These are phyloP conservation scores for Aurifilum marmelostoma DNA, from an alignment of 2,329 filamentous ascomycete genomes.

Conservation along the genomic window DNA sequence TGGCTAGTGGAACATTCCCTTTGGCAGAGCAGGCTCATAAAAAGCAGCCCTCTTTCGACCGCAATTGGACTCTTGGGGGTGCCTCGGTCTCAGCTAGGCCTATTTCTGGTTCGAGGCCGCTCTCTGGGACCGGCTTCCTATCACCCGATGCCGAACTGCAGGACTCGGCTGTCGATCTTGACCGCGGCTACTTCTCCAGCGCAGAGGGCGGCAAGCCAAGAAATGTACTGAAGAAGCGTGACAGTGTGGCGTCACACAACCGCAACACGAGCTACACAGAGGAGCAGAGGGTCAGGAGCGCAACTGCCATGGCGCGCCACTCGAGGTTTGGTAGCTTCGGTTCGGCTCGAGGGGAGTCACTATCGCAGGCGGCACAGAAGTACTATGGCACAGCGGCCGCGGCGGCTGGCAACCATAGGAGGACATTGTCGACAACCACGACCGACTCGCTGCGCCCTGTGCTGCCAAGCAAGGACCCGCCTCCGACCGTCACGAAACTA, in stretches of 20 bases:
- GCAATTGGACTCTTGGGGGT: conserved; percentile 68
- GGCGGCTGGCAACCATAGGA: conserved; percentile 54
- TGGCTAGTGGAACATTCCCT: conserved; percentile 48
- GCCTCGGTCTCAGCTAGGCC: conserved; percentile 43
- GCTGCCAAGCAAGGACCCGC: conserved; percentile 56
- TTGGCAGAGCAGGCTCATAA: conserved; percentile 52
- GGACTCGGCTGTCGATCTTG: conserved; percentile 65
- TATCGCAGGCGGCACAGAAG: conserved; percentile 69
- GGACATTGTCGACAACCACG: conserved; percentile 64
- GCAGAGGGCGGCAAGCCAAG: conserved; percentile 79
- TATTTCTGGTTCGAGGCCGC: conserved; percentile 42
- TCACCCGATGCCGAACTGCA: conserved; percentile 51
- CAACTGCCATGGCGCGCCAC: conserved; percentile 69
- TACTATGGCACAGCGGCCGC: conserved; percentile 61
- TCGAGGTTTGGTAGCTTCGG: conserved; percentile 80
- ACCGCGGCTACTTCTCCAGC: conserved; percentile 92
- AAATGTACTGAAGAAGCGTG: conserved; percentile 81
- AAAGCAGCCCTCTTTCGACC: conserved; percentile 71
- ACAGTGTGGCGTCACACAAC: conserved; percentile 61
- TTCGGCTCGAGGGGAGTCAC: conserved; percentile 65
- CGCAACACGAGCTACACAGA: conserved; percentile 78
- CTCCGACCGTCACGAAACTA: conserved; percentile 64
- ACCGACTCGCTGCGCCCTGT: conserved; percentile 57
- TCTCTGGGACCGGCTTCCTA: conserved; percentile 55
- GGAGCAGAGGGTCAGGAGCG: conserved; percentile 69